Conservation (phyloP, 495 filamentous ascomycete genomes). For the Pyrenopolyporus hunteri region DNA sequence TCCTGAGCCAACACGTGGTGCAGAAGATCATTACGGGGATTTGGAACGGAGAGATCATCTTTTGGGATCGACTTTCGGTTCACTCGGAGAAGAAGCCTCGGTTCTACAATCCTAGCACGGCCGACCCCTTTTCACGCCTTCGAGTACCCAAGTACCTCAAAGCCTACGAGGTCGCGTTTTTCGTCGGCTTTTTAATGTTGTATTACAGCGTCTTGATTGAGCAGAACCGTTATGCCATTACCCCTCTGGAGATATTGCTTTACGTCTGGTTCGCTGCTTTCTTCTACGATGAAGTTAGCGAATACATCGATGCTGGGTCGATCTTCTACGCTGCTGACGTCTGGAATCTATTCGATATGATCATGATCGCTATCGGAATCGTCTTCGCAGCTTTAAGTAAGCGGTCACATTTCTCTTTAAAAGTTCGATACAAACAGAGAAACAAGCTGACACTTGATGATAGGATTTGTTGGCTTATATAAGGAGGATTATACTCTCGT, state of each 20-base stretch:
- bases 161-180: constrained; percentile 86
- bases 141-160: constrained; percentile 93
- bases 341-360: constrained; percentile 89
- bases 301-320: constrained; percentile 81
- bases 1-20: constrained; percentile 82
- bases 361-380: constrained; percentile 82
- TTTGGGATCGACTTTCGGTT: constrained; percentile 84
- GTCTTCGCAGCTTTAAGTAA: constrained; percentile 74
- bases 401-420: constrained; percentile 61
- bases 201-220: constrained; percentile 84
- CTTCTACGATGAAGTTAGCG: constrained; percentile 83
- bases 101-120: constrained; percentile 74
- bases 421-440: constrained; percentile 26
- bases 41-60: constrained; percentile 90
- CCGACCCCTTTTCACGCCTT: constrained; percentile 83
- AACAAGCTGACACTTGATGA: neutral
- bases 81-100: constrained; percentile 80
- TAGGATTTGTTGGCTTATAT: constrained; percentile 76
- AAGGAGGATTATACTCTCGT: constrained; percentile 66
- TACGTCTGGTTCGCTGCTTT: constrained; percentile 82
- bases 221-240: constrained; percentile 56
- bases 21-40: constrained; percentile 89
- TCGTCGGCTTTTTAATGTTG: constrained; percentile 76
- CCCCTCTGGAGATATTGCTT: constrained; percentile 58
- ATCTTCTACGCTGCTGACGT: constrained; percentile 87